Conservation (phyloP, 805 yeast genomes). For the Sugiyamaella lignohabitans region DNA sequence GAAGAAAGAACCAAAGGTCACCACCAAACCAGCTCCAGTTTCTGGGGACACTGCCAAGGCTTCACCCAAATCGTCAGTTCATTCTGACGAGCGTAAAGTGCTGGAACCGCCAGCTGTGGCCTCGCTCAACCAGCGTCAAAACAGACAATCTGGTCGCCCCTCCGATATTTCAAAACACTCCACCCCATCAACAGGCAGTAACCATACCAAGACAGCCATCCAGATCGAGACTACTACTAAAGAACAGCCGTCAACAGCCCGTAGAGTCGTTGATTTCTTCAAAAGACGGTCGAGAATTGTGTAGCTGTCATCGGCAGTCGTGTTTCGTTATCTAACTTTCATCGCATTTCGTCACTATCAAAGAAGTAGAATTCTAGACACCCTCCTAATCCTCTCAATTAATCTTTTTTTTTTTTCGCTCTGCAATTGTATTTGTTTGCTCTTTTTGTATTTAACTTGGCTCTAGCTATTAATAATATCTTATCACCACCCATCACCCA, state of each 20-base stretch:
- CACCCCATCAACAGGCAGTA: background rate
- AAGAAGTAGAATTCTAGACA: no score
- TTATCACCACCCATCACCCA: no score
- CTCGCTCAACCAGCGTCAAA: conserved; percentile 20
- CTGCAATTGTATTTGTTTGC: no score
- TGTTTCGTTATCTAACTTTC: no score
- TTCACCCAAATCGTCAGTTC: conserved; percentile 1
- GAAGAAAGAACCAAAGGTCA: conserved; percentile 9
- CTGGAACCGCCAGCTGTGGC: conserved; percentile 20
- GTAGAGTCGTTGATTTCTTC: conserved; percentile 33
- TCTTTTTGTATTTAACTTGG: no score
- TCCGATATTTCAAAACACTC: background rate
- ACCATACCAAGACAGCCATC: background rate
- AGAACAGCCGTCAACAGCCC: conserved; percentile 19
- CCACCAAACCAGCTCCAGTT: conserved; percentile 1
- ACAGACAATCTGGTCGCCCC: no score
- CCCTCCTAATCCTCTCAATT: no score
- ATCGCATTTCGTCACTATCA: no score
- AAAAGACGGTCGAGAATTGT: conserved; percentile 32
- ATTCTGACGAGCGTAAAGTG: conserved; percentile 14
- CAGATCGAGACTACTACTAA: background rate
- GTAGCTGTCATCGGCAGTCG: no score
- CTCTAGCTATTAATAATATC: no score
- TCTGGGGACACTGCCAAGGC: no score
- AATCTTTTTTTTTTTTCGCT: no score